Percentiles rank a stretch among this genome's conserved stretches.
Conservation (phyloP, 441 rosid species). For the Dalechampia spathulata region DNA sequence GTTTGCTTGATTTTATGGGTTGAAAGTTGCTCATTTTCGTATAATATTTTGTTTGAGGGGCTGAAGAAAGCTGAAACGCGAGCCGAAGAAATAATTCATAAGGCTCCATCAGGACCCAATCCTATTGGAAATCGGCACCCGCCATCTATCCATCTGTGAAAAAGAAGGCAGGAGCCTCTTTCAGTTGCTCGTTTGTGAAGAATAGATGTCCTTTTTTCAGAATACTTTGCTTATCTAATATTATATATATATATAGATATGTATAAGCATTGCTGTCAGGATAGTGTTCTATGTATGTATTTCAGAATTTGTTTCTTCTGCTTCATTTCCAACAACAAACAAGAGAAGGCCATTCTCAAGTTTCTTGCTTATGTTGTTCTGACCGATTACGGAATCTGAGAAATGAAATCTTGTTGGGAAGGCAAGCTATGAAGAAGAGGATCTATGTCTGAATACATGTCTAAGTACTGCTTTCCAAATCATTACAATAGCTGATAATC, state of each 20-base stretch:
- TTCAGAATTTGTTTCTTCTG: not conserved
- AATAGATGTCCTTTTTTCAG: not conserved
- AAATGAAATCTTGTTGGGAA: no score
- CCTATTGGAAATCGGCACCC: constrained; percentile 27
- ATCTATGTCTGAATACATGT: no score
- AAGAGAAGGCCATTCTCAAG: no score
- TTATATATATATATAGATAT: no score
- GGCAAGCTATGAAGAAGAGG: no score
- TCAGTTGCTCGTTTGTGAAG: not conserved
- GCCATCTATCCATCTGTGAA: constrained; percentile 13
- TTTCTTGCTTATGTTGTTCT: no score
- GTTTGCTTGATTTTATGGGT: not conserved
- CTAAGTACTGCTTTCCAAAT: no score
- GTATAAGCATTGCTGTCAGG: no score
- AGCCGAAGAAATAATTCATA: constrained; percentile 2
- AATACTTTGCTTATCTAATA: not conserved
- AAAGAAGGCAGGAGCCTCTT: not conserved
- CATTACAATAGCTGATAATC: no score
- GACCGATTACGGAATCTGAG: no score
- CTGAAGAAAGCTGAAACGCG: constrained; percentile 9
- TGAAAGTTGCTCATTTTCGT: not conserved
- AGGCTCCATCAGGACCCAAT: constrained; percentile 30
- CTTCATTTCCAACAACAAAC: not conserved
- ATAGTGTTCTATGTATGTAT: not conserved
- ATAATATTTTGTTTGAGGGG: not conserved